These are phyloP conservation scores for Trypethelium eluteriae DNA, from an alignment of 495 filamentous ascomycete genomes.

Conservation along the genomic window DNA sequence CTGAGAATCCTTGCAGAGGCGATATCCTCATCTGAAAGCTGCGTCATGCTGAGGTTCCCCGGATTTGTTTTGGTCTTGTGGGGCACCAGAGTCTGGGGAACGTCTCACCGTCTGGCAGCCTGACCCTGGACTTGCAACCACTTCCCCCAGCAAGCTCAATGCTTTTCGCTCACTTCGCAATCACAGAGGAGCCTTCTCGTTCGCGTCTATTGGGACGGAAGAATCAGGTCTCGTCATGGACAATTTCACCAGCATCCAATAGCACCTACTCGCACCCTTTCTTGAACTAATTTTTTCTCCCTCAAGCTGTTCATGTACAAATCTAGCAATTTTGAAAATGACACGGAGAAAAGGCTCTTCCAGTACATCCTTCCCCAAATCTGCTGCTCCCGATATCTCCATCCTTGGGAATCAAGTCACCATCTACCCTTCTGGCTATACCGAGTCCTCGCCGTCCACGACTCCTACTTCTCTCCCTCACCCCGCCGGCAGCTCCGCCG, in stretches of 20 bases:
- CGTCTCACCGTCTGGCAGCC: no score
- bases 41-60: conserved; percentile 8
- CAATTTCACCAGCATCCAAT: not conserved
- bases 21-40: not conserved
- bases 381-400: conserved; percentile 70
- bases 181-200: not conserved
- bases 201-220: no score
- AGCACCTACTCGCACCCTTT: not conserved
- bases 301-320: not conserved
- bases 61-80: not conserved
- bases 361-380: conserved; percentile 15
- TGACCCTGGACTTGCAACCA: not conserved
- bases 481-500: not conserved
- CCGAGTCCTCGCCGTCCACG: conserved; percentile 34
- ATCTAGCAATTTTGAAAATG: not conserved
- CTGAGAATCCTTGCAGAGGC: not conserved
- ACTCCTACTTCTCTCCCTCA: not conserved
- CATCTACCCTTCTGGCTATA: conserved; percentile 69
- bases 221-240: not conserved
- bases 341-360: not conserved
- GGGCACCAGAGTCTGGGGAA: no score
- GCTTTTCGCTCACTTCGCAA: not conserved
- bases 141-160: not conserved
- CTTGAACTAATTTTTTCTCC: not conserved
- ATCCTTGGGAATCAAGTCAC: conserved; percentile 73